Conservation (phyloP, 192 early-diverging fungal species). For the Fimicolochytrium jonesii region DNA sequence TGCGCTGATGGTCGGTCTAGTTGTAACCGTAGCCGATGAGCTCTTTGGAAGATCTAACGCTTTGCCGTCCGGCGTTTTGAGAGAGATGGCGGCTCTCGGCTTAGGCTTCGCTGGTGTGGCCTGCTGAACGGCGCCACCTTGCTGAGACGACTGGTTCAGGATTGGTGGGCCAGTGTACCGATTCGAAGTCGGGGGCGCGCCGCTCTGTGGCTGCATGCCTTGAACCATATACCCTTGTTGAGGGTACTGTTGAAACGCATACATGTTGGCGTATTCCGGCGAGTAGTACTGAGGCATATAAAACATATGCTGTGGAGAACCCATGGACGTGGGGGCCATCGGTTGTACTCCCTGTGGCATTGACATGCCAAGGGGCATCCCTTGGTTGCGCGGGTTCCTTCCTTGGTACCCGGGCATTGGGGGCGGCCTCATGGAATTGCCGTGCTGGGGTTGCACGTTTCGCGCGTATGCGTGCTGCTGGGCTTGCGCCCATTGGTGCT, state of each 20-base stretch:
- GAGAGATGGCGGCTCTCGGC: not conserved
- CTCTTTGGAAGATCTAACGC: not conserved
- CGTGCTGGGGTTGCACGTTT: no score
- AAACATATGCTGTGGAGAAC: no score
- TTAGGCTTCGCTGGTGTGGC: not conserved
- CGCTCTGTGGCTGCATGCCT: not conserved
- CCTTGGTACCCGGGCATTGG: not conserved
- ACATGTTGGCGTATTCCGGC: no score
- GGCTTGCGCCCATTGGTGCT: no score
- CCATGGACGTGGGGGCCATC: not conserved
- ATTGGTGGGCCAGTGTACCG: not conserved
- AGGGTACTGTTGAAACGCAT: not conserved
- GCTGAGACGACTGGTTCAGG: not conserved
- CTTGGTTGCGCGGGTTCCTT: not conserved
- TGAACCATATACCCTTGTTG: not conserved
- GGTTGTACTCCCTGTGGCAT: not conserved
- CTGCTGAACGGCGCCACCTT: not conserved
- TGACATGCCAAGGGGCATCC: not conserved
- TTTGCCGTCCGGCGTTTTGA: constrained; percentile 6
- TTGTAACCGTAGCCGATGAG: no score
- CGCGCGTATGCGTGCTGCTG: no score
- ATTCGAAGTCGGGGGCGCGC: not conserved
- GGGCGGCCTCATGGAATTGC: not conserved
- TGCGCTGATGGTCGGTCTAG: not conserved
- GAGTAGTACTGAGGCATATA: no score